These are phyloP conservation scores for Zymoseptoria tritici DNA, from an alignment of 2,329 filamentous ascomycete genomes.

Conservation along the genomic window DNA sequence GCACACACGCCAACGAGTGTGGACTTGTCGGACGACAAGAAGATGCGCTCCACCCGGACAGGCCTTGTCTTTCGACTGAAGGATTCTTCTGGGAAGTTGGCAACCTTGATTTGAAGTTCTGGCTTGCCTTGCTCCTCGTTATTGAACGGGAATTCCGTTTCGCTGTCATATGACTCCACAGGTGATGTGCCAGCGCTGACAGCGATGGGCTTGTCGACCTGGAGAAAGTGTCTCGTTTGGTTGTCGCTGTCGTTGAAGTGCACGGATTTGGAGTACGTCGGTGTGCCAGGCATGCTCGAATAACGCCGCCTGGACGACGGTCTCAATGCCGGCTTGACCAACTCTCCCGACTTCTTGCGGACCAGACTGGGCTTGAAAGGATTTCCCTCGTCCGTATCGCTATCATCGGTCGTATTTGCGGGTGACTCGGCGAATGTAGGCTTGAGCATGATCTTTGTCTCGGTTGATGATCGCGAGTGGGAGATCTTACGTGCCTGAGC, in stretches of 20 bases:
- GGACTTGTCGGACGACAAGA: slow-evolving; percentile 81
- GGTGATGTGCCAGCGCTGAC: slow-evolving; percentile 93
- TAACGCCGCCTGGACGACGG: slow-evolving; percentile 72
- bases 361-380: slow-evolving; percentile 75
- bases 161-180: slow-evolving; percentile 78
- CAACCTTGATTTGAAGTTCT: slow-evolving; percentile 80
- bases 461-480: slow-evolving; percentile 54
- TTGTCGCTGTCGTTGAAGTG: slow-evolving; percentile 96
- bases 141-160: slow-evolving; percentile 81
- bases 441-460: slow-evolving; percentile 44
- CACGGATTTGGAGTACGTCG: slow-evolving; percentile 92
- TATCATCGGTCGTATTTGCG: slow-evolving; percentile 41
- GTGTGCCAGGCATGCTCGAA: slow-evolving; percentile 95
- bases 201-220: slow-evolving; percentile 88
- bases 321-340: slow-evolving; percentile 85
- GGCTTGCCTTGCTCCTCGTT: slow-evolving; percentile 47
- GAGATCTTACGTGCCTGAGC: slow-evolving; percentile 53
- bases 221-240: slow-evolving; percentile 90
- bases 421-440: slow-evolving; percentile 38
- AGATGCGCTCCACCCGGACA: slow-evolving; percentile 78
- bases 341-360: slow-evolving; percentile 94
- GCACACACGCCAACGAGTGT: slow-evolving; percentile 74
- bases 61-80: slow-evolving; percentile 56
- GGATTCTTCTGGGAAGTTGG: slow-evolving; percentile 70
- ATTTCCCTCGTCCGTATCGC: slow-evolving; percentile 43